Evolutionary conservation across 768 basidiomycete species (phyloP).

Genomic region (Russula earlei): DNA sequence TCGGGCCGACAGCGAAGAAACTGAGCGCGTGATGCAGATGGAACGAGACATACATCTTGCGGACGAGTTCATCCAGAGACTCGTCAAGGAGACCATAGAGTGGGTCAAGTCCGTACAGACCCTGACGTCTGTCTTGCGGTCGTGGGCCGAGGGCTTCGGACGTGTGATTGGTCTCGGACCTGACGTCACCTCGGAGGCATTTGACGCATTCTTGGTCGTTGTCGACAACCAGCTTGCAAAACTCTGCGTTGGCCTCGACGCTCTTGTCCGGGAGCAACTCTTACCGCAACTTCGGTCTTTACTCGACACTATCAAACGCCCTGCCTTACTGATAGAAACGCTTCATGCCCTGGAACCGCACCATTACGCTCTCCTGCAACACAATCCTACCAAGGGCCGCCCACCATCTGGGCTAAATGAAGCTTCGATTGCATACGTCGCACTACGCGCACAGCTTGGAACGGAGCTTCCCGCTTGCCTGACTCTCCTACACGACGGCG

Average conservation of each 20-base stretch:
- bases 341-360: conserved; percentile 66
- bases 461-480: conserved; percentile 63
- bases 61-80: conserved; percentile 9
- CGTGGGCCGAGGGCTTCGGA: conserved; percentile 19
- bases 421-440: conserved; percentile 69
- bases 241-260: conserved; percentile 44
- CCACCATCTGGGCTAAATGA: conserved; percentile 59
- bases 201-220: conserved; percentile 42
- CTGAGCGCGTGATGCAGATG: conserved; percentile 10
- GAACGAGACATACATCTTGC: conserved; percentile 9
- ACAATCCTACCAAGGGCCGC: conserved; percentile 53
- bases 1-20: conserved; percentile 28
- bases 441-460: conserved; percentile 61
- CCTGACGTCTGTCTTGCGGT: conserved; percentile 2
- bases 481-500: conserved; percentile 47
- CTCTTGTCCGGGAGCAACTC: conserved; percentile 42
- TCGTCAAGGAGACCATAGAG: conserved; percentile 14
- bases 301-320: conserved; percentile 49
- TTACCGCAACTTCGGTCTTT: conserved; percentile 50
- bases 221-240: conserved; percentile 45
- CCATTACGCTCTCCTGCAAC: conserved; percentile 60
- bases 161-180: conserved; percentile 22
- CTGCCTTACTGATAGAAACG: conserved; percentile 55
- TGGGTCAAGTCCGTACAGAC: conserved; percentile 14
- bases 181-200: conserved; percentile 23